Base-by-base conservation (phyloP, 164 flowering plant genomes). In the Euptelea pleiosperma region DNA sequence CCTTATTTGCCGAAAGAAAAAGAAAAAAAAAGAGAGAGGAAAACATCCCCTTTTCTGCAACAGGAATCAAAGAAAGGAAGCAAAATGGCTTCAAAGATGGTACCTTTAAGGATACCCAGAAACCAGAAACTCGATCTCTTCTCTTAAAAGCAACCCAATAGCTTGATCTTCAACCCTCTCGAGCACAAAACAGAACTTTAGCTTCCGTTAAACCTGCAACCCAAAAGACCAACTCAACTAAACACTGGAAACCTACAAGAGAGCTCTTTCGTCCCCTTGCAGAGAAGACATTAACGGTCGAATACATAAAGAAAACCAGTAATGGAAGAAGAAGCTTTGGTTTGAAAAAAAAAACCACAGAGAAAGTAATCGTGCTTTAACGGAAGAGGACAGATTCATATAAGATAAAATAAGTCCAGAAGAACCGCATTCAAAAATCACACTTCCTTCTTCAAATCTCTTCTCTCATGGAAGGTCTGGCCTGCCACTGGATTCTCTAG, bases 111-210 rank as follows among this genome's bases (percentile, higher is more conserved):
- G 50, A 61, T 24, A 25, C 40, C 58, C 51, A 57, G 50, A 29
- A 9, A 2, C 31, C 67, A 18, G 25, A 30, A 31, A 11, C 35
- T 19, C 6, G 21, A 39, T 64, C 46, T 47, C 39, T 49, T 49
- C 55, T 24, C 30, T 14, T 9, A 14, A 40, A 65, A 65, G 68
- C 37, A 51, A 29, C 58, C n/a, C 19, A 48, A 16, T 33, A 45
- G 45, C 58, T 63, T 61, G 52, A 55, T 28, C 40, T 55, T 55
- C 60, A 55, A 46, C 40, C 18, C 55, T 56, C 55, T 50, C 11
- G 4, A 34, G 8, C 53, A 47, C 15, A 26, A 24, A 46, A 37
- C 10, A 11, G 44, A 46, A n/a, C 30, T 43, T 44, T 45, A 26
- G 15, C 26, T 55, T 41, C 8, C 41, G 8, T 35, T 58, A 35